Evolutionary conservation across 352 stramenopile species (phyloP).

Genomic region (Phytopythium aichiense): DNA sequence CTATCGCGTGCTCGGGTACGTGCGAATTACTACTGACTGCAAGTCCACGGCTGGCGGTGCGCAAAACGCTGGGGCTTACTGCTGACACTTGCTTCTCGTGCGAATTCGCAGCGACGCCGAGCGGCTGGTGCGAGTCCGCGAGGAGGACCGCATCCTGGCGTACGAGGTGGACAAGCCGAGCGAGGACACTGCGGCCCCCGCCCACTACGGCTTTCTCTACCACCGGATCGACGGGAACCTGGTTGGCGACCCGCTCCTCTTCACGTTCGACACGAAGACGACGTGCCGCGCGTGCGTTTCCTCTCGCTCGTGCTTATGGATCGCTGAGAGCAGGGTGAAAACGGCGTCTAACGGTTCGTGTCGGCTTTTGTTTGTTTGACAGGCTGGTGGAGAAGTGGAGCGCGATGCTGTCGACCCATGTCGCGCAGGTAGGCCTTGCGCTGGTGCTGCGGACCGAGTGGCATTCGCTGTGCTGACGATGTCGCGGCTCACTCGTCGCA

Average conservation of each 20-base stretch:
- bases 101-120: constrained; percentile 37
- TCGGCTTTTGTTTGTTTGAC: background rate
- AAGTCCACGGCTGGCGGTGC: background rate
- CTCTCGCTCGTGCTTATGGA: background rate
- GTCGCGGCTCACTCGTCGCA: background rate
- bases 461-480: background rate
- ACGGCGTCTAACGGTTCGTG: background rate
- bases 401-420: constrained; percentile 33
- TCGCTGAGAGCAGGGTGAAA: background rate
- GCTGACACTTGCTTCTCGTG: background rate
- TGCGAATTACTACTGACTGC: background rate
- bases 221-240: constrained; percentile 47
- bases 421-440: constrained; percentile 18
- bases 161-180: constrained; percentile 47
- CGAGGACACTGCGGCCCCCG: constrained; percentile 15
- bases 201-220: constrained; percentile 71
- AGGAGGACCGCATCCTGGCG: constrained; percentile 73
- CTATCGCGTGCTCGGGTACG: constrained; percentile 62
- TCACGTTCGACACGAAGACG: constrained; percentile 55
- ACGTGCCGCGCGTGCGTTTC: constrained; percentile 49
- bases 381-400: constrained; percentile 60
- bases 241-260: constrained; percentile 61
- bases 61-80: constrained; percentile 4
- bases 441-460: background rate
- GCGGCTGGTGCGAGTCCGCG: constrained; percentile 47